Evolutionary conservation across 2,329 filamentous ascomycete species (phyloP), one percentile per base, ranked within the genome.

Genomic region (Arthrobotrys megalospora): DNA sequence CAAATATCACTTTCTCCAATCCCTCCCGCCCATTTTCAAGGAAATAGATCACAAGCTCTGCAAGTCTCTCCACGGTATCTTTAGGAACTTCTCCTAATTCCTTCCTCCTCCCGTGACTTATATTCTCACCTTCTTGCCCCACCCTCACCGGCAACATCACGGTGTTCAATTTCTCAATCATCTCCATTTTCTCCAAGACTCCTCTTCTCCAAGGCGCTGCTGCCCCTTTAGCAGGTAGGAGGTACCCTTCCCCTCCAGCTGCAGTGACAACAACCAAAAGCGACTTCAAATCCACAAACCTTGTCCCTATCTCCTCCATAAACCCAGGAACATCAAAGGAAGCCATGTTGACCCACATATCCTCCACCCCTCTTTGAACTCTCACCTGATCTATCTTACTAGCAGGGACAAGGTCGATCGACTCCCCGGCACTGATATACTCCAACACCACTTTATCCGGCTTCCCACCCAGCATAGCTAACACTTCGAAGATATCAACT

Each of bases 281-380:
- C 7, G 34, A 19, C 36, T 60, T 60, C 55, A 60, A 28, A 43
- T 60, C 55, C 55, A 60, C 55, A 28, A 60, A 60, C 12, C 55
- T 41, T n/a, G 2, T 43, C 7, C 10, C 55, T 3, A 60, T 60
- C 19, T 60, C 55, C 1, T 60, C 55, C 55, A 60, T 24, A 10
- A 60, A 60, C 8, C 55, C 55, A 2, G 55, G 10, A 10, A 43
- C 19, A 28, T 60, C 34, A 34, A 60, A 60, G 2, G 55, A 60
- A 8, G 34, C 34, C 34, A 60, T 24, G 6, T 60, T 60, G 19
- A 43, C 55, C 36, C 34, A 60, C 11, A 60, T 14, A 36, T 41
- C 55, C 21, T 41, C 36, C 16, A 60, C 55, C 11, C 36, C 36
- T n/a, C 36, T 32, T 16, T 60, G 55, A n/a, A 60, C 55, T 19